phyloP scores from a whole-genome alignment of 305 asterid genomes.

The Solanum aculeatissimum region DNA sequence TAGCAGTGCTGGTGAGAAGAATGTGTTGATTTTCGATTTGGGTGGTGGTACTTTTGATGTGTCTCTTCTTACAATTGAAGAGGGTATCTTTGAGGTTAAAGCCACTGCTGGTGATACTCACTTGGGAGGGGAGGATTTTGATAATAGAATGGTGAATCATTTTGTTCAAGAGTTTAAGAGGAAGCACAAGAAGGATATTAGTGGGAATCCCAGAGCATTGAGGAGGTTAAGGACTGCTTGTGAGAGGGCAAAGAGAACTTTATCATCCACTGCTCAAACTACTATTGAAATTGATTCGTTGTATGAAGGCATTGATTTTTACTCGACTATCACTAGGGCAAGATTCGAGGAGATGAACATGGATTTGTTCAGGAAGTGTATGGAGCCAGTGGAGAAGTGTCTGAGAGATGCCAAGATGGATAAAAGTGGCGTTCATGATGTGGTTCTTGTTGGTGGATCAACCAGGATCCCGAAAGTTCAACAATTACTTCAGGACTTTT shows the following conservation, averaged over 20 bases:
- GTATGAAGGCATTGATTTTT: constrained; percentile 8
- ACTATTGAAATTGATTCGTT: constrained; percentile 3
- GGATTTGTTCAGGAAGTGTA: constrained; percentile 14
- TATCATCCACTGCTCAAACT: constrained; percentile 7
- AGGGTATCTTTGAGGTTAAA: constrained; percentile 13
- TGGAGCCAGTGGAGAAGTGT: constrained; percentile 17
- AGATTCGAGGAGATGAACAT: constrained; percentile 10
- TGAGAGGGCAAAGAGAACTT: constrained; percentile 9
- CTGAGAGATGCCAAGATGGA: constrained; percentile 16
- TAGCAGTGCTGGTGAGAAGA: constrained; percentile 2
- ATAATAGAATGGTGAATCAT: constrained; percentile 9
- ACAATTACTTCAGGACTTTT: constrained; percentile 8
- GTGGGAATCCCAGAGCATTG: constrained; percentile 6
- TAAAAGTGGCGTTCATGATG: constrained; percentile 1
- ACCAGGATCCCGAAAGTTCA: constrained; percentile 13
- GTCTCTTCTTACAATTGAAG: constrained; percentile 9
- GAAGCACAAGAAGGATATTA: constrained; percentile 14
- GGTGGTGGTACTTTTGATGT: constrained; percentile 16
- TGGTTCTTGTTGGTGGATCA: constrained; percentile 15
- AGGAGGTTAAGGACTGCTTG: constrained; percentile 13
- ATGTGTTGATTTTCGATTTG: constrained; percentile 7
- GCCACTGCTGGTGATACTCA: constrained; percentile 14
- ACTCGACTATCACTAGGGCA: constrained; percentile 7
- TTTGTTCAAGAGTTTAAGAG: constrained; percentile 10
- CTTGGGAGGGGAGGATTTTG: constrained; percentile 14